These are phyloP conservation scores for Pseudogymnoascus pannorum DNA, from an alignment of 2,329 filamentous ascomycete species.

Conservation along the genomic window DNA sequence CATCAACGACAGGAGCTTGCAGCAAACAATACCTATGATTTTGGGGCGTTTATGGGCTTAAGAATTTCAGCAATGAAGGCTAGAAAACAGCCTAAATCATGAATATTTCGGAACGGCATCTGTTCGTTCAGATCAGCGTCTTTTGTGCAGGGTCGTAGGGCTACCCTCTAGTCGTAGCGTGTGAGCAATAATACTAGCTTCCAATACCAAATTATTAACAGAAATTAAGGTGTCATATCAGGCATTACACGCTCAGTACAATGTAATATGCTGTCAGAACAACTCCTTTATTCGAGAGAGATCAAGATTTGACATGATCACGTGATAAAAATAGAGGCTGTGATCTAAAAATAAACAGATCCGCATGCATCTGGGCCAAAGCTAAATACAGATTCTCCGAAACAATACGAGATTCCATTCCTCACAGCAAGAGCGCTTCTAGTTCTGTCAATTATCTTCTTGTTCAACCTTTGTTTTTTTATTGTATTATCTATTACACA, in stretches of 20 bases:
- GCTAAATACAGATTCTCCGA: slow-evolving; percentile 2
- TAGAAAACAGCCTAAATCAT: neutral
- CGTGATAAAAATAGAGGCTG: neutral
- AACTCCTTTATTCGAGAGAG: neutral
- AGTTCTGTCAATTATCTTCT: neutral
- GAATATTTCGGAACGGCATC: neutral
- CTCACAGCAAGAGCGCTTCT: neutral
- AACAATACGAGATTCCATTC: neutral
- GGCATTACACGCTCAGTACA: neutral
- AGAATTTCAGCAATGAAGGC: neutral
- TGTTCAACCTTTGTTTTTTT: neutral
- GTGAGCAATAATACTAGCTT: neutral
- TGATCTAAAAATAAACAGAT: slow-evolving; percentile 5
- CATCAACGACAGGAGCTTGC: neutral
- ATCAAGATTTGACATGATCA: neutral
- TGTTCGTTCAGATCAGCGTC: neutral
- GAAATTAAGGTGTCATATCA: neutral
- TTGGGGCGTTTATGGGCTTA: neutral
- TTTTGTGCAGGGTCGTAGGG: neutral
- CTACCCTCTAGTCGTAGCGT: neutral
- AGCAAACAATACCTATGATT: neutral
- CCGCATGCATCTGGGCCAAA: slow-evolving; percentile 4
- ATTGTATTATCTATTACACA: slow-evolving; percentile 2
- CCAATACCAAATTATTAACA: neutral
- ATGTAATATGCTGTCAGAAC: neutral